A percentile compares a stretch with the other conserved stretches of the same genome.
Conservation (phyloP, 345 rosid genomes). For the Heritiera littoralis region DNA sequence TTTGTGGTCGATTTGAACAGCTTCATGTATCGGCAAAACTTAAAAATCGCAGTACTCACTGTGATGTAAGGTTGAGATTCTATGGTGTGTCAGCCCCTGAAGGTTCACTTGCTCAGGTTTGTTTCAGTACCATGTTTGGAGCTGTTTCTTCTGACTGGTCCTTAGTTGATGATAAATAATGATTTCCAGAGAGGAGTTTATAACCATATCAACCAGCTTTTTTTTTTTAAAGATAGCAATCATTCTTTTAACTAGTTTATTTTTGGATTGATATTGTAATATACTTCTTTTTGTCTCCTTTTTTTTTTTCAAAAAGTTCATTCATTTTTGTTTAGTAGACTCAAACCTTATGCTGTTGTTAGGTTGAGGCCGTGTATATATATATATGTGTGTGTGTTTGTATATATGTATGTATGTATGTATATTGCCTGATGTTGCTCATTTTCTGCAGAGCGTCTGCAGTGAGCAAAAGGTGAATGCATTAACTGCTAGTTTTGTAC, state of each 20-base stretch:
- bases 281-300: not conserved
- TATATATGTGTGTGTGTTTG: no score
- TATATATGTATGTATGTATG: not conserved
- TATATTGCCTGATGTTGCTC: constrained; percentile 13
- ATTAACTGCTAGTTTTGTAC: constrained; percentile 81
- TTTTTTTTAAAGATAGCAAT: not conserved
- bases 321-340: not conserved
- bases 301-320: not conserved
- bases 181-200: not conserved
- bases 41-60: constrained; percentile 70
- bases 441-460: constrained; percentile 77
- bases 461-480: constrained; percentile 94
- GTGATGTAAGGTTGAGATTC: constrained; percentile 72
- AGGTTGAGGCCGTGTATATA: not conserved
- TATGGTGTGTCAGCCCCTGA: constrained; percentile 97
- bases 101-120: constrained; percentile 98
- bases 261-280: not conserved
- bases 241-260: not conserved
- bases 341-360: not conserved
- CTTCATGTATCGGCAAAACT: constrained; percentile 80
- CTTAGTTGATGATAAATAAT: not conserved
- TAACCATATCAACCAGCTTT: not conserved
- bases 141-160: not conserved
- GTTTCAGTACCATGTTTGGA: constrained; percentile 29
- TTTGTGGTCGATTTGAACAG: constrained; percentile 94